Evolutionary conservation across 768 basidiomycete species (phyloP).

Genomic region (Hygrocybe punicea): DNA sequence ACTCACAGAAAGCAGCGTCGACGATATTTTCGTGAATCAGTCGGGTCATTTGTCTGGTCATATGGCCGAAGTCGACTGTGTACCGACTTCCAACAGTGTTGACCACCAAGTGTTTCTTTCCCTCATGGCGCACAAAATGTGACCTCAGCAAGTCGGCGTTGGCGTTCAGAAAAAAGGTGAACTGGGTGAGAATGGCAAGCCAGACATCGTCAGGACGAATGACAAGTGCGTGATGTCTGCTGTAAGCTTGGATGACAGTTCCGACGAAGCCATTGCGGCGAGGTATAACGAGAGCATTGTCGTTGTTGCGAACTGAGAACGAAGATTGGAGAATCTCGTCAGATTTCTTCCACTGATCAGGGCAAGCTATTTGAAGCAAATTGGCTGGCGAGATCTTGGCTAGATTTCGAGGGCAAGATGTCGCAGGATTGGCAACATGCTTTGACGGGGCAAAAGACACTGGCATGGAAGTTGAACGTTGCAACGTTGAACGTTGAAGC

Average conservation of each 20-base stretch:
- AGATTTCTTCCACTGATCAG: neutral
- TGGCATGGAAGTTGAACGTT: neutral
- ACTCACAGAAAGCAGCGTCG: constrained; percentile 26
- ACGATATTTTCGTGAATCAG: constrained; percentile 13
- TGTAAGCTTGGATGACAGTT: constrained; percentile 35
- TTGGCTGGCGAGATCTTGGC: neutral
- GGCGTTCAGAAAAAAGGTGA: constrained; percentile 33
- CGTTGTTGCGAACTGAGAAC: neutral
- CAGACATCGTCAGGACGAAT: constrained; percentile 34
- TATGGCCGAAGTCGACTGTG: constrained; percentile 30
- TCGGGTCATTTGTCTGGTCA: constrained; percentile 26
- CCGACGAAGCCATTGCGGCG: constrained; percentile 35
- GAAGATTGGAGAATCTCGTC: neutral
- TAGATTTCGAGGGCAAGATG: neutral
- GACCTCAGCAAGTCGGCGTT: constrained; percentile 32
- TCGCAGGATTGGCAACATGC: neutral
- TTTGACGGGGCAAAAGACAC: neutral
- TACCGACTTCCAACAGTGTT: constrained; percentile 12
- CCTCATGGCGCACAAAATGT: constrained; percentile 36
- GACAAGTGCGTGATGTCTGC: constrained; percentile 25
- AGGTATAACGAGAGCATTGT: constrained; percentile 17
- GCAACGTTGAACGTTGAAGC: too few relatives aligned
- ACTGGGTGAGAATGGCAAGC: constrained; percentile 36
- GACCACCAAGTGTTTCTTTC: constrained; percentile 30
- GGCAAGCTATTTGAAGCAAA: neutral